Evolutionary conservation across 345 rosid genomes (phyloP), one percentile per base, ranked within the genome.

Genomic region (Passiflora organensis): DNA sequence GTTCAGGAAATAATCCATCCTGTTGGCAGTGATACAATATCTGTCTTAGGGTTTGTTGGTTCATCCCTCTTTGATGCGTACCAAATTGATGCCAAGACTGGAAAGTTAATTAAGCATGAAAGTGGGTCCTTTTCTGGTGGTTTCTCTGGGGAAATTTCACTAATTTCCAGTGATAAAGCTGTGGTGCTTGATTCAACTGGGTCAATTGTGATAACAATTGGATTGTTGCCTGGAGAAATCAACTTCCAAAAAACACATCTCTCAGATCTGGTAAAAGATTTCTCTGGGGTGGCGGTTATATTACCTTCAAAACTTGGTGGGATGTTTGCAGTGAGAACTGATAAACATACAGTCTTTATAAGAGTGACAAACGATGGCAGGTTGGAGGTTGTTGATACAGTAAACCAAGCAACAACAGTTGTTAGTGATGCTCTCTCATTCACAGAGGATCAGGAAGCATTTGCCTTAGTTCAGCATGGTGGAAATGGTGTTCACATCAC

Each of bases 391-490:
- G 70, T 81, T 49, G 88, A 82, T 52, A 79, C 78, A 60, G 64
- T 77, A 46, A 65, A 74, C 54, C 80, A 69, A 55, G 80, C 68
- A 59, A 80, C 86, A 37, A 80, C 86, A 37, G 83, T 80, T 66
- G 63, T 87, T 64, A 89, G 99, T 71, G 84, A 87, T 78, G 78
- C 81, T 59, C 85, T 94, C 47, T 51, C 83, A 59, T 51, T 87
- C 60, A 66, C 84, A 23, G 87, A 86, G 18, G 84, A 55, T 39
- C 79, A 77, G 43, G 77, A 69, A 60, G 95, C 96, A 28, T 80
- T 89, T 75, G 95, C 90, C 58, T 55, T 82, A 16, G 72, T 79
- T 67, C 87, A 79, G 58, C 87, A 85, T 53, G 83, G 60, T 49
- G 78, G 76, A 61, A 68, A 61, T 68, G 77, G 76, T 68, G 77